Percentiles rank a stretch among this genome's conserved stretches.
phyloP scores from a whole-genome alignment of 257 asterid species.

The Salvia hispanica region DNA sequence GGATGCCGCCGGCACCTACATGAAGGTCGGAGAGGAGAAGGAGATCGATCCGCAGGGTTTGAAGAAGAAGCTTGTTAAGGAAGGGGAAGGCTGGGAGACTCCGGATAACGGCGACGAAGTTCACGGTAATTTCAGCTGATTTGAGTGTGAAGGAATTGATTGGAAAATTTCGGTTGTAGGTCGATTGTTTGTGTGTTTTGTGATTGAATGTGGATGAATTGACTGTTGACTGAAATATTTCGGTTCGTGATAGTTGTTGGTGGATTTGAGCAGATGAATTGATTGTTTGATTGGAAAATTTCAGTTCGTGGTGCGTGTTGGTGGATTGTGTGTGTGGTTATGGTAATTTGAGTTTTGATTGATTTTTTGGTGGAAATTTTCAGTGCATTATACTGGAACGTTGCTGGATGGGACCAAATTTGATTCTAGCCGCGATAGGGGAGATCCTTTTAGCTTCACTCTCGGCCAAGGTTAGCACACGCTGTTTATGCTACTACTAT shows the following conservation, averaged over 20 bases:
- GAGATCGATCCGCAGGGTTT: conserved; percentile 62
- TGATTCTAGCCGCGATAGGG: conserved; percentile 74
- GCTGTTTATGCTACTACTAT: neutral
- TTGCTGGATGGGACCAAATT: conserved; percentile 72
- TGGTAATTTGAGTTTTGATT: conserved; percentile 4
- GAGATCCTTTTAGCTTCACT: conserved; percentile 59
- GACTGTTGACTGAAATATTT: neutral
- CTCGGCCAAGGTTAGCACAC: conserved; percentile 66
- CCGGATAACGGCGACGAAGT: conserved; percentile 72
- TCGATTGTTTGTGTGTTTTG: neutral
- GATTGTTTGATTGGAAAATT: neutral
- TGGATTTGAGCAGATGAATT: neutral
- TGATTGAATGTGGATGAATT: conserved; percentile 20
- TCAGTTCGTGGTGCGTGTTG: conserved; percentile 62
- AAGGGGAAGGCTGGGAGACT: conserved; percentile 70
- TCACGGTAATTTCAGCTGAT: conserved; percentile 40
- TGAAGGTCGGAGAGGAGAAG: conserved; percentile 78
- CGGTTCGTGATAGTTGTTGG: conserved; percentile 33
- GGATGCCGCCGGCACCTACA: conserved; percentile 45
- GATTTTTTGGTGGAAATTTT: conserved; percentile 3
- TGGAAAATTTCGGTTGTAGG: conserved; percentile 44
- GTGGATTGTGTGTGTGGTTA: neutral
- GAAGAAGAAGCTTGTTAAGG: conserved; percentile 76
- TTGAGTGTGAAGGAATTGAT: neutral
- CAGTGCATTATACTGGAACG: conserved; percentile 77